Conservation (phyloP, 2,329 filamentous ascomycete species). For the Cladophialophora psammophila region DNA sequence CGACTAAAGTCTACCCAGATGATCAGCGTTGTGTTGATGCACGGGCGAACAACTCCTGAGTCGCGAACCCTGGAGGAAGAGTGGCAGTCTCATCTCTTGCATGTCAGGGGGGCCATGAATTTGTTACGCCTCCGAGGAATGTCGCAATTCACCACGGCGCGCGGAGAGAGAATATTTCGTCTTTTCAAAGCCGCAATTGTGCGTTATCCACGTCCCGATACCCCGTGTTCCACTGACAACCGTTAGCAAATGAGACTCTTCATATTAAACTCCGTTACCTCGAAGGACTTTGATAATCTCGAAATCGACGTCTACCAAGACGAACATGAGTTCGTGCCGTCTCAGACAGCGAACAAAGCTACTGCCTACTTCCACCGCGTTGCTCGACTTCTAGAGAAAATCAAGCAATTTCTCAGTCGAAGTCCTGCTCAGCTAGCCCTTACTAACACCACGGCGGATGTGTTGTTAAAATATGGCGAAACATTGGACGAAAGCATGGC, state of each 20-base stretch:
- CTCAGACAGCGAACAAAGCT: constrained; percentile 36
- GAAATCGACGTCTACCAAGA: constrained; percentile 39
- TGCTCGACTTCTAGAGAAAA: constrained; percentile 35
- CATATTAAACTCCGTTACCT: constrained; percentile 36
- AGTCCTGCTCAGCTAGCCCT: neutral
- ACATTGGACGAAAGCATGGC: constrained; percentile 34
- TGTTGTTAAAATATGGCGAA: constrained; percentile 32
- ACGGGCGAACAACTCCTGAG: constrained; percentile 26
- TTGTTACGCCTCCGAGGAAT: constrained; percentile 36
- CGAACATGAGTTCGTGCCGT: constrained; percentile 39
- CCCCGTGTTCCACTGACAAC: constrained; percentile 1
- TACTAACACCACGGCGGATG: neutral
- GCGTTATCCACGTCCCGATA: neutral
- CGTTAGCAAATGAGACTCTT: constrained; percentile 39
- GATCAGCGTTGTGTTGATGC: constrained; percentile 35
- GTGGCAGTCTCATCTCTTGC: constrained; percentile 38
- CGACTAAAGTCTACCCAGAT: constrained; percentile 23
- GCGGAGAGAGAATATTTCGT: constrained; percentile 38
- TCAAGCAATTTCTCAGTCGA: constrained; percentile 29
- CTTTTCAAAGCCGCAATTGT: constrained; percentile 40
- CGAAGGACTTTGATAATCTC: constrained; percentile 37
- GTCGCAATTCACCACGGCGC: constrained; percentile 36
- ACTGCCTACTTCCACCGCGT: constrained; percentile 35
- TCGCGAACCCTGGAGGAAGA: constrained; percentile 32
- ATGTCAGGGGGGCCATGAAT: constrained; percentile 39